Percentiles rank a stretch among this genome's conserved stretches.
phyloP scores from a whole-genome alignment of 768 basidiomycete genomes.

The Amyloporia xantha region DNA sequence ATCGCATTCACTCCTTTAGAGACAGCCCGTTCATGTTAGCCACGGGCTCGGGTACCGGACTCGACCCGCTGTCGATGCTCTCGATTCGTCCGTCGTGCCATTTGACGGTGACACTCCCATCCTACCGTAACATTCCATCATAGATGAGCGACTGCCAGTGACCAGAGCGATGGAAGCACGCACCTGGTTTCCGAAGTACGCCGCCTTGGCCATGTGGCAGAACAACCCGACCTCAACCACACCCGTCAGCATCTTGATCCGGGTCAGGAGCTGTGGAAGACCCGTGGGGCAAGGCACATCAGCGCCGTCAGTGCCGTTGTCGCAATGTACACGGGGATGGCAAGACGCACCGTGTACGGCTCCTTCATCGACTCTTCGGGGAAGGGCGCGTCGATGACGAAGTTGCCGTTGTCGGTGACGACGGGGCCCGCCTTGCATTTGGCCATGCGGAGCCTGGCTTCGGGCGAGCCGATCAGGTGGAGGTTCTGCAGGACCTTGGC shows the following conservation, averaged over 20 bases:
- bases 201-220: slow-evolving; percentile 85
- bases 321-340: not conserved
- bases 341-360: slow-evolving; percentile 48
- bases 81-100: slow-evolving; percentile 44
- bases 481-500: slow-evolving; percentile 77
- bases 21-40: too few relatives aligned
- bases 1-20: too few relatives aligned
- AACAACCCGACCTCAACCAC: slow-evolving; percentile 99
- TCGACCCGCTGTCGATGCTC: slow-evolving; percentile 16
- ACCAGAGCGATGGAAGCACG: slow-evolving; percentile 8
- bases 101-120: slow-evolving; percentile 65
- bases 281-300: not conserved
- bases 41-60: not conserved
- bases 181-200: slow-evolving; percentile 93
- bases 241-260: slow-evolving; percentile 92
- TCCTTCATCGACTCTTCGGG: slow-evolving; percentile 57
- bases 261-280: slow-evolving; percentile 62
- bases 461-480: slow-evolving; percentile 54
- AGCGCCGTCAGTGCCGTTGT: not conserved
- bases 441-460: slow-evolving; percentile 87
- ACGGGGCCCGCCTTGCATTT: slow-evolving; percentile 92
- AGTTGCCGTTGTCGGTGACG: slow-evolving; percentile 95
- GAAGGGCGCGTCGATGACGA: slow-evolving; percentile 96
- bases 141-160: not conserved
- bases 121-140: slow-evolving; percentile 30